Evolutionary conservation across 331 rosid species (phyloP).

Genomic region (Quercus tomentella): DNA sequence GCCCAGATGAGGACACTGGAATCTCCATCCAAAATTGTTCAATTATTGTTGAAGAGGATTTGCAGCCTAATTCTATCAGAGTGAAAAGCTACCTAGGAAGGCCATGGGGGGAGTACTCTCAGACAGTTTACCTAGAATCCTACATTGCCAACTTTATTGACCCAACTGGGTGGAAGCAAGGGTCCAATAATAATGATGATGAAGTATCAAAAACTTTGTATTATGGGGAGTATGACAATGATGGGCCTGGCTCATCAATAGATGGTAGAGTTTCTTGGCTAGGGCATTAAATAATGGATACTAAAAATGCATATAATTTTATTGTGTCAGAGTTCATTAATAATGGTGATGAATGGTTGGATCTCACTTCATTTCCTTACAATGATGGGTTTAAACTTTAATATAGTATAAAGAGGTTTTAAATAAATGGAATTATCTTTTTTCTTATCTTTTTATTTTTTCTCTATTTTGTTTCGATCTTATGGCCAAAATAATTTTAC

Average conservation of each 20-base stretch:
- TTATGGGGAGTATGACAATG: conserved; percentile 67
- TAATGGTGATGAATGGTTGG: conserved; percentile 62
- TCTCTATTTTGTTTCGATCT: background rate
- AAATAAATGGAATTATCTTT: no score
- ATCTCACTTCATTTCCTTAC: conserved; percentile 69
- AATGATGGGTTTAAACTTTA: conserved; percentile 39
- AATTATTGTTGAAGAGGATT: conserved; percentile 32
- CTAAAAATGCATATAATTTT: conserved; percentile 51
- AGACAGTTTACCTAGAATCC: conserved; percentile 49
- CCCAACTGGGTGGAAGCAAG: conserved; percentile 55
- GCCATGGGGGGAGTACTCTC: conserved; percentile 63
- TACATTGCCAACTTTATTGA: conserved; percentile 57
- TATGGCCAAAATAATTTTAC: no score
- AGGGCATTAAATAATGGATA: conserved; percentile 58
- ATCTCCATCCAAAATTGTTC: conserved; percentile 75
- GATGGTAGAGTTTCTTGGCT: conserved; percentile 45
- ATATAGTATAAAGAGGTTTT: no score
- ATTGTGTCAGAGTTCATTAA: conserved; percentile 49
- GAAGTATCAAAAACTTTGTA: conserved; percentile 40
- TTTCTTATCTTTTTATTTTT: background rate
- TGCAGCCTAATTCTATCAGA: conserved; percentile 21
- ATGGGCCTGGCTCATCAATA: conserved; percentile 65
- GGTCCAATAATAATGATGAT: conserved; percentile 27
- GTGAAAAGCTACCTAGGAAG: conserved; percentile 69
- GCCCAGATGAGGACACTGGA: conserved; percentile 60